Evolutionary conservation across 345 rosid species (phyloP), one percentile per base, ranked within the genome.

Genomic region (Firmiana major): DNA sequence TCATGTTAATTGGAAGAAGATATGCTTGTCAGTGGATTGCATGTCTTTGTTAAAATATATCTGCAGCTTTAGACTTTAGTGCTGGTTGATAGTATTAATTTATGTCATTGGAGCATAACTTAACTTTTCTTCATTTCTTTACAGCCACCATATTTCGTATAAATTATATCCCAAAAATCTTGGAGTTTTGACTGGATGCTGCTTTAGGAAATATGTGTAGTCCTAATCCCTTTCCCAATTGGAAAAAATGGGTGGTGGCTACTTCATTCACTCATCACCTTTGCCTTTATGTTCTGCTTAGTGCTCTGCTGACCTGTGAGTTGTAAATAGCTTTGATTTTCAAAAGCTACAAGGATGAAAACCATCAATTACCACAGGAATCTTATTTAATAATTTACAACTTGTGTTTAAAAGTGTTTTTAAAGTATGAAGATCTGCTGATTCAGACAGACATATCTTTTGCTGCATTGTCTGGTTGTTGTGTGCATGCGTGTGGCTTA

Each of bases 151-250:
- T 53, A 22, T 4, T 60, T 65, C 57, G 12, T 54, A 51, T 65
- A 72, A 45, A 16, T 40, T 40, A 62, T 64, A 62, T 64, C 67
- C 83, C 87, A 21, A 69, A 75, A 48, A 15, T 34, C 21, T 22
- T 59, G 57, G 80, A 46, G 68, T 26, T 42, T 57, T 60, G 15
- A 24, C 34, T 22, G 63, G 34, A 22, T 4, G 7, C 10, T 10
- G 63, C 34, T 24, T 9, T 59, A 59, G 4, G 9, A 13, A 49
- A n/a, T 54, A 55, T n/a, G 9, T 57, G 11, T 7, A 58, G 24
- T 24, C 16, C 16, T 10, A 58, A 22, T 24, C 1, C 38, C 64
- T 59, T 59, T 4, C 12, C 2, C 36, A 11, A 3, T 58, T 21
- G 28, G 6, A 10, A 24, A 6, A 59, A 59, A 24, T 1, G 64